These are phyloP conservation scores for Aspergillus egyptiacus DNA, from an alignment of 495 filamentous ascomycete species.

Conservation along the genomic window DNA sequence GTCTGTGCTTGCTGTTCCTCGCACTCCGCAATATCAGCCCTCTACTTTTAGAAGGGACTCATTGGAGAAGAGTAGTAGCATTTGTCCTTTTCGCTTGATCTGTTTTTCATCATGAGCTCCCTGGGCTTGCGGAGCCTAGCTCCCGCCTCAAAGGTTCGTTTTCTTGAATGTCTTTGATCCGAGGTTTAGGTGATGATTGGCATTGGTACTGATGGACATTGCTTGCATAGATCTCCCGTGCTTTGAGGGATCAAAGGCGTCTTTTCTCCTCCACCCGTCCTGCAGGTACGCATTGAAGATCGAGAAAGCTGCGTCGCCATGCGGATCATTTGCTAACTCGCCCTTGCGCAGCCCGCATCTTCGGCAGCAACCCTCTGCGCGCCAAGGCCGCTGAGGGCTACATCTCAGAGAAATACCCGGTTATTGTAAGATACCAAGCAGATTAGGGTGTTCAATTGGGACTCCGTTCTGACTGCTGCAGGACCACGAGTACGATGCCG, in stretches of 20 bases:
- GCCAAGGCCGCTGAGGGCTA: slow-evolving; percentile 86
- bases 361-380: slow-evolving; percentile 74
- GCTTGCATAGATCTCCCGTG: slow-evolving; percentile 37
- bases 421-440: slow-evolving; percentile 59
- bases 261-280: slow-evolving; percentile 82
- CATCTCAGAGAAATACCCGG: slow-evolving; percentile 79
- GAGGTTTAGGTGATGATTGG: slow-evolving; percentile 16
- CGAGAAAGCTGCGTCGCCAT: slow-evolving; percentile 11
- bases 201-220: slow-evolving; percentile 21
- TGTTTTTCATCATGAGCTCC: slow-evolving; percentile 50
- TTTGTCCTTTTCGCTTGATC: slow-evolving; percentile 27
- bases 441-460: background rate
- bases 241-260: slow-evolving; percentile 52
- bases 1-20: slow-evolving; percentile 16
- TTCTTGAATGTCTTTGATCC: slow-evolving; percentile 6
- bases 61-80: slow-evolving; percentile 26
- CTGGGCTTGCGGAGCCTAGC: slow-evolving; percentile 54
- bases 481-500: slow-evolving; percentile 78
- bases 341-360: slow-evolving; percentile 59
- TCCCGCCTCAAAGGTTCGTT: slow-evolving; percentile 50
- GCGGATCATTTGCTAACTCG: slow-evolving; percentile 27
- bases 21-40: slow-evolving; percentile 7
- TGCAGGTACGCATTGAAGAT: slow-evolving; percentile 53
- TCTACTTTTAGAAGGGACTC: slow-evolving; percentile 19
- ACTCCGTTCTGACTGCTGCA: slow-evolving; percentile 31